These are phyloP conservation scores for Acidomyces sp. DNA, from an alignment of 495 filamentous ascomycete species.

Conservation along the genomic window DNA sequence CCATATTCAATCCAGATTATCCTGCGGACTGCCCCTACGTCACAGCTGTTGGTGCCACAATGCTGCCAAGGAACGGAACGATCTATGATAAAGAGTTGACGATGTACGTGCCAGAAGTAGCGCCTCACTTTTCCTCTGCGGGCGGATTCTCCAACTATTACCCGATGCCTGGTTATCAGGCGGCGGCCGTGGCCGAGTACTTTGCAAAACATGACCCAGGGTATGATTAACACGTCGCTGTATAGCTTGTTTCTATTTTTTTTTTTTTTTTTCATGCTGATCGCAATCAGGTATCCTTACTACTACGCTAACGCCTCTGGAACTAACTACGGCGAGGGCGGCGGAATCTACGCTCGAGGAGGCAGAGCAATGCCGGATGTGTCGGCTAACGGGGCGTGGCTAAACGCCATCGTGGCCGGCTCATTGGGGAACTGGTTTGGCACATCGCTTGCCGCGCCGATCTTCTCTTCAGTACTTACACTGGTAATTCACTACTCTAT, in stretches of 20 bases:
- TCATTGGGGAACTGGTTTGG: constrained; percentile 4
- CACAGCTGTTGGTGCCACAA: constrained; percentile 9
- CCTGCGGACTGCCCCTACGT: constrained; percentile 7
- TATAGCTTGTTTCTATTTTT: no score
- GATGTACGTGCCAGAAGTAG: constrained; percentile 1
- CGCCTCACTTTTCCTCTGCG: constrained; percentile 6
- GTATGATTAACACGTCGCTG: no score
- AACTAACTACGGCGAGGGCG: constrained; percentile 7
- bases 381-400: constrained; percentile 31
- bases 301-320: constrained; percentile 28
- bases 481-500: constrained; percentile 10
- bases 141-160: constrained; percentile 40
- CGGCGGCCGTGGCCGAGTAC: constrained; percentile 37
- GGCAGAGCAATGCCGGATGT: constrained; percentile 53
- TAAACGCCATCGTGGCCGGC: neutral
- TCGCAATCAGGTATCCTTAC: no score
- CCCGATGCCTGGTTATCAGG: constrained; percentile 44
- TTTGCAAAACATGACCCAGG: constrained; percentile 34
- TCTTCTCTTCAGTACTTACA: constrained; percentile 7
- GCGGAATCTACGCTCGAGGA: constrained; percentile 36
- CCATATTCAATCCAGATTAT: constrained; percentile 6
- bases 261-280: no score
- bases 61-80: constrained; percentile 4
- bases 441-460: constrained; percentile 6
- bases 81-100: constrained; percentile 5